phyloP scores from a whole-genome alignment of 192 early-diverging fungal genomes.

The Haplosporangium gracile region DNA sequence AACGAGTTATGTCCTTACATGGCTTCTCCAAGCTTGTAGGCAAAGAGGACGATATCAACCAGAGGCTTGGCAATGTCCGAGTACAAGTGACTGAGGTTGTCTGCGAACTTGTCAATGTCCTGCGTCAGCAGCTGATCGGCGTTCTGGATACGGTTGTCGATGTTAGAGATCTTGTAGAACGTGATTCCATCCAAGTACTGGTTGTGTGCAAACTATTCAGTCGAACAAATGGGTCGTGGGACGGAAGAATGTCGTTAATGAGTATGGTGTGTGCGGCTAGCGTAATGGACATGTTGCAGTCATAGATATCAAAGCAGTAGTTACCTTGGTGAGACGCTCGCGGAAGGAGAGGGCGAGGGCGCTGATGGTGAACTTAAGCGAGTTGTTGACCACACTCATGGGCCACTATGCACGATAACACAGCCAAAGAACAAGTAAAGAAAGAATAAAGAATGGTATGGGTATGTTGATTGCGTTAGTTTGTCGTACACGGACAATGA shows the following conservation, averaged over 20 bases:
- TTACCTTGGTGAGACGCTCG: conserved; percentile 67
- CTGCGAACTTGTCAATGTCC: conserved; percentile 81
- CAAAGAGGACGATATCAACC: conserved; percentile 81
- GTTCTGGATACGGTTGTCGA: conserved; percentile 83
- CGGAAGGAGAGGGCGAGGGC: conserved; percentile 71
- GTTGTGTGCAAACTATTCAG: conserved; percentile 67
- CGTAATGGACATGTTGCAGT: not conserved
- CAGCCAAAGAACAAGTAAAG: not conserved
- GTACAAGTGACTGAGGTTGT: conserved; percentile 77
- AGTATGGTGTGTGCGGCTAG: not conserved
- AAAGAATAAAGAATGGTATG: not conserved
- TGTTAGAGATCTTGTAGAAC: conserved; percentile 87
- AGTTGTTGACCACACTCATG: conserved; percentile 75
- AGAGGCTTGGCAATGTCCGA: conserved; percentile 84
- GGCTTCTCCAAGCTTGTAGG: conserved; percentile 77
- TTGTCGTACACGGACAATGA: not conserved
- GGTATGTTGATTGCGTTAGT: not conserved
- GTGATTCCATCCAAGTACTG: conserved; percentile 81
- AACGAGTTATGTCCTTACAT: conserved; percentile 58
- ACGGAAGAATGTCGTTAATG: not conserved
- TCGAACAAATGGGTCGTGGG: not conserved
- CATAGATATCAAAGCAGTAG: not conserved
- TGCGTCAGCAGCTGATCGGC: conserved; percentile 78
- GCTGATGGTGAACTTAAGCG: conserved; percentile 69
- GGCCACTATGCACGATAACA: conserved; percentile 60